Conservation (phyloP, 495 filamentous ascomycete species). For the Xylaria palmicola region DNA sequence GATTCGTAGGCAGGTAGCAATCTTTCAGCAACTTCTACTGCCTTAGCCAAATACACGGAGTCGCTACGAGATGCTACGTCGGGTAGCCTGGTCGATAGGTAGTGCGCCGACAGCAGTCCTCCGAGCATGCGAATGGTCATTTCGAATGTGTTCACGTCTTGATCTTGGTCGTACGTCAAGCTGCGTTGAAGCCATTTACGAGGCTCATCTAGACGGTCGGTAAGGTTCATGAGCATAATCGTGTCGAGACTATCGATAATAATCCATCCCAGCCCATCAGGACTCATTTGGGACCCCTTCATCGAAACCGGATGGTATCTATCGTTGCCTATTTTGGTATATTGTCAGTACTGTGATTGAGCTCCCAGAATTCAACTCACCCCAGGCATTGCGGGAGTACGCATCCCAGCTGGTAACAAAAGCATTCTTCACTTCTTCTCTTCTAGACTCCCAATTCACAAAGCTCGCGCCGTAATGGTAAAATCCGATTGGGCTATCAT, state of each 20-base stretch:
- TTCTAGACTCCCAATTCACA: conserved; percentile 56
- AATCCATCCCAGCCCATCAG: conserved; percentile 71
- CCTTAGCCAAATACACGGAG: conserved; percentile 73
- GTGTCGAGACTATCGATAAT: conserved; percentile 81
- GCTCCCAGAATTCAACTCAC: conserved; percentile 37
- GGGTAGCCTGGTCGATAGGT: conserved; percentile 50
- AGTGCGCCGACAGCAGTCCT: conserved; percentile 75
- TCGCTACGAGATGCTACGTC: conserved; percentile 45
- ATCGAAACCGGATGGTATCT: conserved; percentile 66
- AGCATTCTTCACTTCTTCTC: conserved; percentile 63
- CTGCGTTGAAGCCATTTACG: conserved; percentile 73
- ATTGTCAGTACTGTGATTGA: conserved; percentile 1
- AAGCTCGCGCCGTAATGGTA: conserved; percentile 11
- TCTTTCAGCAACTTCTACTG: conserved; percentile 69
- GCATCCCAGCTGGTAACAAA: conserved; percentile 67
- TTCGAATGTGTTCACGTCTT: conserved; percentile 80
- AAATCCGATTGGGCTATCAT: conserved; percentile 21
- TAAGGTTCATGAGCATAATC: conserved; percentile 82
- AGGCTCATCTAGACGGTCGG: conserved; percentile 66
- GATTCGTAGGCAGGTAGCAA: conserved; percentile 73
- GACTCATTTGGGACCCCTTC: conserved; percentile 63
- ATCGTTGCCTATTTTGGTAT: conserved; percentile 55
- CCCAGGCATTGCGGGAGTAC: conserved; percentile 69
- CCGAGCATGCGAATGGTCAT: conserved; percentile 83
- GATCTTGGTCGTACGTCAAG: conserved; percentile 67